Base-by-base conservation (phyloP, 176 grass and related monocot genomes). In the Ensete glaucum region DNA sequence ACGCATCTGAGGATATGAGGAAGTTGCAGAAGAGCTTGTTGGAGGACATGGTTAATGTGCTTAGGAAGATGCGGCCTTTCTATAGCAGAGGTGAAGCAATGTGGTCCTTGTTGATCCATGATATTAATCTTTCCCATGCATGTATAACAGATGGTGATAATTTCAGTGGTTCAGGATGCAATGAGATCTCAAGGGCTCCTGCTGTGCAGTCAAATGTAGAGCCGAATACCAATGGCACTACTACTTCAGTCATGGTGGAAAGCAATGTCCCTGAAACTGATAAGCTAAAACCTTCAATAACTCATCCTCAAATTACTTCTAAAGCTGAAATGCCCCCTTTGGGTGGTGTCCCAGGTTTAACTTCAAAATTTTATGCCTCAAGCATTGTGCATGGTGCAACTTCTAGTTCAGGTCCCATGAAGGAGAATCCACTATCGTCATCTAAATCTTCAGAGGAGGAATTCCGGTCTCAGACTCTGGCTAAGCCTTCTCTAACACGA, bases 41-140 rank as follows among this genome's bases (percentile, higher is more conserved):
- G 54, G 78, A 60, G 8, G 48, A 72, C 14, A 80, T 80, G 78
- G 22, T 80, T 73, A 53, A 2, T 17, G 78, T 63, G 48, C 56
- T 80, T 50, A 64, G 20, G 56, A 49, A 73, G 54, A 24, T 63
- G 12, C 48, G 68, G 43, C 78, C 78, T 52, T 72, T 73, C 56
- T 63, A 63, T 52, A 62, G 54, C 62, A 63, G 29, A 29, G 78
- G 78, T 9, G 69, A 80, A 63, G 68, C 78, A 26, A 72, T 80
- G 78, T 80, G 78, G 78, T 64, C 52, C 43, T 80, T 80, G 69
- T 58, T 80, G 49, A 60, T 80, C 26, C 25, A 43, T 53, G 78
- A 80, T 52, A 52, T 53, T n/a, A 73, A 80, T 27, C 29, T 80
- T 72, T 64, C 20, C 11, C 26, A 63, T 52, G 67, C 78, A 26